Evolutionary conservation across 2,329 filamentous ascomycete genomes (phyloP), one percentile per base, ranked within the genome.

Genomic region (Ophiostoma montium): DNA sequence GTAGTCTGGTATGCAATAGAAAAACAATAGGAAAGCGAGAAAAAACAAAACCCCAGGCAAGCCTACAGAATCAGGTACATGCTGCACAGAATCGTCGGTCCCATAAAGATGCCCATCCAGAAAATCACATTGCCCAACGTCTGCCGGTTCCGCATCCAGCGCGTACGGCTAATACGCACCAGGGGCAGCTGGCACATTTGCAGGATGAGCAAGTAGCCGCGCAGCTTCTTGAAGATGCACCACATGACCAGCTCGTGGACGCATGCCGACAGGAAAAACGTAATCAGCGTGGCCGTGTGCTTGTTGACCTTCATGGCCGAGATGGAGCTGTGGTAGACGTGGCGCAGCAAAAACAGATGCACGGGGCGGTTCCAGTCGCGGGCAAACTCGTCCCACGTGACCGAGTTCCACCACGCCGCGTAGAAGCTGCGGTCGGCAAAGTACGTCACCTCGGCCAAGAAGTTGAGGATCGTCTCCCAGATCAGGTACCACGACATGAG

Each of bases 191-290:
- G 84, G 54, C 71, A 71, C 75, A 90, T 78, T 61, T 89, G 84
- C 58, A 84, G 63, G n/a, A 78, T 65, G 19, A 88, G 73, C 42
- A 88, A 64, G 57, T 88, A 88, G 0, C 84, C 84, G 35, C 84
- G 69, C 10, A 88, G 70, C 63, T 86, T 87, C 62, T 82, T 82
- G 62, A 89, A 89, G 32, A 89, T 70, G 56, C 84, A 84, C 69
- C 81, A 83, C 84, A 88, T 88, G 58, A 87, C 74, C 42, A 88
- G 66, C 62, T 89, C 84, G 58, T 88, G 83, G 18, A 85, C 71
- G 54, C 80, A 72, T 0, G 83, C 82, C 8, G 76, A 82, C 16
- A 88, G 66, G 55, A 86, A 71, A 59, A 88, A 88, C 0, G 84
- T 88, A 41, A 86, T 78, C 47, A 87, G 74, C 0, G 84, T 87